These are phyloP conservation scores for Mortierella hygrophila DNA, from an alignment of 192 early-diverging fungal genomes.

Conservation along the genomic window DNA sequence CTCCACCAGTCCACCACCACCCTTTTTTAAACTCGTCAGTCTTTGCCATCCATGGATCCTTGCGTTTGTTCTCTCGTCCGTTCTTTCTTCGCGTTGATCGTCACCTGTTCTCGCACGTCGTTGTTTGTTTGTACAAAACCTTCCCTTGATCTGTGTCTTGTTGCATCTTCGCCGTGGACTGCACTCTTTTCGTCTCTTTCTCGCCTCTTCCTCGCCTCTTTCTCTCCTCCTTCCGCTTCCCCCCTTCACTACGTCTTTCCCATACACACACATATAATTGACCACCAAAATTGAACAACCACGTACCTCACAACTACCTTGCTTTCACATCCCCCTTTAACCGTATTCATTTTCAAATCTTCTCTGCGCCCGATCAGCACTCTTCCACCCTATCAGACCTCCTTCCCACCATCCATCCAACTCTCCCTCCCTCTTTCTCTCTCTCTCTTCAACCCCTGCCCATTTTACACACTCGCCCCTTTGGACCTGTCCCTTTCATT, in stretches of 20 bases:
- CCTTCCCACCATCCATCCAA: background rate
- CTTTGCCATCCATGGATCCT: too few relatives aligned
- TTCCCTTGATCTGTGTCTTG: background rate
- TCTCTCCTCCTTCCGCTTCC: background rate
- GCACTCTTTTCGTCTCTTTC: background rate
- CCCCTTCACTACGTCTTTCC: background rate
- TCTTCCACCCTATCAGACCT: background rate
- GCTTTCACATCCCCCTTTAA: background rate
- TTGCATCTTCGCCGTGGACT: background rate
- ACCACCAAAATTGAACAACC: background rate
- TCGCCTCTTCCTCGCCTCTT: background rate
- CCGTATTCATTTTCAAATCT: background rate
- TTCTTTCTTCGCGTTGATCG: background rate
- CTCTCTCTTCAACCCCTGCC: background rate
- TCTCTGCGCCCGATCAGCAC: slow-evolving; percentile 1
- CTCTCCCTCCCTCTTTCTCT: background rate
- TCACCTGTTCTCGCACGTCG: background rate
- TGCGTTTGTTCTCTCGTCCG: background rate
- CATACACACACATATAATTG: background rate
- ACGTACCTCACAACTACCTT: background rate
- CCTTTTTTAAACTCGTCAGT: too few relatives aligned
- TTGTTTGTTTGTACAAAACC: background rate
- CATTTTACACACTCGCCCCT: background rate
- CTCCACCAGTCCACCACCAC: too few relatives aligned
- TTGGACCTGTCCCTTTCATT: background rate